Evolutionary conservation across 1,284 basidiomycete species (phyloP), one percentile per base, ranked within the genome.

Genomic region (Crepidotus sp.): DNA sequence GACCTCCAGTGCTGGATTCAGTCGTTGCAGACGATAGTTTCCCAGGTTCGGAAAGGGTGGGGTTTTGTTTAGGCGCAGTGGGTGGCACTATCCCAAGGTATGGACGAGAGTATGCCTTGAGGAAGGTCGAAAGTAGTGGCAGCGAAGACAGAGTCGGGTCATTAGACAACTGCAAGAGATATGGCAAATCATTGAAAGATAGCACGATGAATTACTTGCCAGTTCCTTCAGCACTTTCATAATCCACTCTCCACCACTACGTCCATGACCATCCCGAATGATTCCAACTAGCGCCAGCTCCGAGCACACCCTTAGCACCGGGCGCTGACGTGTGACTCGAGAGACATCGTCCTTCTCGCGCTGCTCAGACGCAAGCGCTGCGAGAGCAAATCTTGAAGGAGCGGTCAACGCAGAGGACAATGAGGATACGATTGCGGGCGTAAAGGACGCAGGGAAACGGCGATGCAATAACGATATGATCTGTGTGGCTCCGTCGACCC

Each of bases 311-410:
- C 95, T 78, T 39, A 98, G 68, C 8, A 95, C 67, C 1, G 88
- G 85, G 14, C 93, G 76, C 62, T 98, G 93, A 26, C 87, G 82
- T 2, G 76, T 59, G 10, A 98, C 69, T 19, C 95, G 75, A 11
- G 79, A 68, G 40, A 77, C 71, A 53, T 98, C 95, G 49, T 98
- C 96, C 63, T 92, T 95, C 60, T 99, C 96, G 42, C 83, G 79
- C 58, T 97, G 89, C 54, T 96, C 92, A 1, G 71, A 64, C 11
- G 77, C 65, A 27, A 86, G 59, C 11, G 72, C 68, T n/a, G 77
- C 66, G 41, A 89, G 61, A 6, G 77, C 62, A 14, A 76, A 62
- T 33, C 77, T 73, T 24, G 76, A 67, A 0, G 86, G 77, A 4
- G 84, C 69, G 5, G 76, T 71, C 18, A 98, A 73, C 6, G 83